Base-by-base conservation (phyloP, 768 basidiomycete genomes). In the Dentipellis sp. region DNA sequence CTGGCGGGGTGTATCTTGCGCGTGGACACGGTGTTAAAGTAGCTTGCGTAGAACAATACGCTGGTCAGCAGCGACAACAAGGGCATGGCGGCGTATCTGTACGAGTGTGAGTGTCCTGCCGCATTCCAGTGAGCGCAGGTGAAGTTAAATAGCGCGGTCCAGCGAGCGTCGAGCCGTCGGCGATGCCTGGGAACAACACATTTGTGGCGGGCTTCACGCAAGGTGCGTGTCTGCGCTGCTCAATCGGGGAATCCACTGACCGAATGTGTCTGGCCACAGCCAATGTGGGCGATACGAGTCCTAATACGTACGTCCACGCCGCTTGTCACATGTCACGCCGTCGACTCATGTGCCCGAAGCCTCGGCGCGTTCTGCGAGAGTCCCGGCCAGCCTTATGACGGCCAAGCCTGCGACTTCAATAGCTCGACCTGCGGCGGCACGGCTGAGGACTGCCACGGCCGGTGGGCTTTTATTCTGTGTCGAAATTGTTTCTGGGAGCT, bases 11-110 rank as follows among this genome's bases (percentile, higher is more conserved):
- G 17, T 45, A 17, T 40, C 19, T 50, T 1, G 12, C 10, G 34
- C 40, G 7, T n/a, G 48, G 22, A 23, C 10, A 8, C 23, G 14
- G 10, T 5, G 35, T 37, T 23, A 12, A 14, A 36, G 36, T 10
- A 10, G 10, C 12, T 17, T 45, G 5, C 17, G 23, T 59, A 89
- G 86, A 91, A 91, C 65, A 91, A 89, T 59, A 89, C 88, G 0
- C 72, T 90, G n/a, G 78, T 91, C 34, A 89, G 86, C 67, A 69
- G 77, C 3, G 89, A 91, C 68, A 91, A 91, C 72, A 91, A 91
- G 67, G 89, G 89, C 40, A 89, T 91, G 86, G 87, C 88, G 3
- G 87, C 87, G 8, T 84, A 79, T 67, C 66, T 90, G 16, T 91
- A 88, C 58, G 89, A 91, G 75, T 71, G 84, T 85, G 56, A 51